These are phyloP conservation scores for Ophiostoma populinum DNA, from an alignment of 2,329 filamentous ascomycete species.

Conservation along the genomic window DNA sequence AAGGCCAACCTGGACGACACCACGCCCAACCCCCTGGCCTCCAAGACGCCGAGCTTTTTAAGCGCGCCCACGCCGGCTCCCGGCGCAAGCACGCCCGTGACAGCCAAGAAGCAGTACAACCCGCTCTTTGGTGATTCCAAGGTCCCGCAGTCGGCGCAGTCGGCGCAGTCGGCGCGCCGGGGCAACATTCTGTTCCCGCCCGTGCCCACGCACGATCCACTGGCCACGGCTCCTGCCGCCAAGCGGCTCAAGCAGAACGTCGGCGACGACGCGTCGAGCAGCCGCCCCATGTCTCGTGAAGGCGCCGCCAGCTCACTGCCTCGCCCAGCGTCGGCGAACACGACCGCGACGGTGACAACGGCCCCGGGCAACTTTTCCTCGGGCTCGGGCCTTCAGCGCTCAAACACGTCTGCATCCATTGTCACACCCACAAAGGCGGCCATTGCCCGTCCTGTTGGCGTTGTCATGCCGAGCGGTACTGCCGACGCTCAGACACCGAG, in stretches of 20 bases:
- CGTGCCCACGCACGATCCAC: constrained; percentile 7
- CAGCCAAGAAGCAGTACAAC: constrained; percentile 15
- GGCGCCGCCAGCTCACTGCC: constrained; percentile 26
- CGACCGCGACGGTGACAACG: too few relatives aligned
- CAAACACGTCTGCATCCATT: constrained; percentile 36
- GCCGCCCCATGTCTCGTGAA: constrained; percentile 40
- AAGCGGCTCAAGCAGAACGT: constrained; percentile 57
- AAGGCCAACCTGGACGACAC: constrained; percentile 47
- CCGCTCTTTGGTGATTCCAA: constrained; percentile 14
- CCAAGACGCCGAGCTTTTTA: constrained; percentile 4
- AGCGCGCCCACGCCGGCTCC: too few relatives aligned
- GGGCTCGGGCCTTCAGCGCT: constrained; percentile 21
- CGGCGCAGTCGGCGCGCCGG: constrained; percentile 7
- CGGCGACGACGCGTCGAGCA: constrained; percentile 51
- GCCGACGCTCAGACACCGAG: constrained; percentile 32
- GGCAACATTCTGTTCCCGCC: constrained; percentile 13
- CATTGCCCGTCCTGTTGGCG: constrained; percentile 39
- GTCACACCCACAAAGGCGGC: constrained; percentile 69
- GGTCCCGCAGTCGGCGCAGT: too few relatives aligned
- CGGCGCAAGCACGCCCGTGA: constrained; percentile 5
- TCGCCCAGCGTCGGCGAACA: constrained; percentile 12
- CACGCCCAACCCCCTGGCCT: constrained; percentile 23
- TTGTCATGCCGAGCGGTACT: constrained; percentile 28
- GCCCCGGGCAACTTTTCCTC: too few relatives aligned
- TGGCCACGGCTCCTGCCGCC: constrained; percentile 22